A percentile compares a stretch with the other conserved stretches of the same genome.
Conservation (phyloP, 371 early-diverging fungal species). For the Mortierella sp. region DNA sequence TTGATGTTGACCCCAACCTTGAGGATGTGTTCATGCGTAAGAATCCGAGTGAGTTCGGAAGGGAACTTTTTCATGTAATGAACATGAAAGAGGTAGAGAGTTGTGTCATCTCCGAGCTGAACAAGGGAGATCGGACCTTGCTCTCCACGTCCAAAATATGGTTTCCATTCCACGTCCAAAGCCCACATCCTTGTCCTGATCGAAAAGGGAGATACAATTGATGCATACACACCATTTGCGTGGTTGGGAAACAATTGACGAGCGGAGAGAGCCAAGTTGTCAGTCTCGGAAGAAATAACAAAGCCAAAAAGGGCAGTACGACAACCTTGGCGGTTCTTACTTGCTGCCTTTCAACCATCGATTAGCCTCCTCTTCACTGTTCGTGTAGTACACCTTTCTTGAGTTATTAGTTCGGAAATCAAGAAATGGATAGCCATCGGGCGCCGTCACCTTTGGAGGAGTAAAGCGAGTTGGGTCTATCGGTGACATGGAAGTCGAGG, state of each 20-base stretch:
- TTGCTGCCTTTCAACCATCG: slow-evolving; percentile 23
- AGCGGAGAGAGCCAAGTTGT: too few species aligned
- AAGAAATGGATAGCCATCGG: slow-evolving; percentile 22
- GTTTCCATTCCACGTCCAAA: slow-evolving; percentile 70
- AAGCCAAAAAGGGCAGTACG: too few species aligned
- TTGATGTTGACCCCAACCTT: slow-evolving; percentile 68
- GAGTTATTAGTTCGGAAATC: slow-evolving; percentile 39
- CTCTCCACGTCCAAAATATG: slow-evolving; percentile 43
- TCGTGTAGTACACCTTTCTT: slow-evolving; percentile 39
- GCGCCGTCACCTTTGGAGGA: not conserved
- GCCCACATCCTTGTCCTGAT: slow-evolving; percentile 56
- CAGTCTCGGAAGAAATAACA: too few species aligned
- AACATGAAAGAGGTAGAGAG: slow-evolving; percentile 61
- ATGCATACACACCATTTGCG: too few species aligned
- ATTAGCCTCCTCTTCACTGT: slow-evolving; percentile 29
- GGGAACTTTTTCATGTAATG: slow-evolving; percentile 61
- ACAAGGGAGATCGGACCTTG: slow-evolving; percentile 60
- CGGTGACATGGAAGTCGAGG: not conserved
- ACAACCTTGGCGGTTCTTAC: slow-evolving; percentile 13
- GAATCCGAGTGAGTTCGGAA: slow-evolving; percentile 47
- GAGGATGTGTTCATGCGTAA: slow-evolving; percentile 53
- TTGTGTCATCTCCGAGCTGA: slow-evolving; percentile 61
- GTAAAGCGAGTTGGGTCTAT: not conserved
- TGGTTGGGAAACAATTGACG: not conserved
- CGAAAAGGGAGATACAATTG: not conserved